Evolutionary conservation across 2,329 filamentous ascomycete species (phyloP).

Genomic region (Phaeosphaeria sp.): DNA sequence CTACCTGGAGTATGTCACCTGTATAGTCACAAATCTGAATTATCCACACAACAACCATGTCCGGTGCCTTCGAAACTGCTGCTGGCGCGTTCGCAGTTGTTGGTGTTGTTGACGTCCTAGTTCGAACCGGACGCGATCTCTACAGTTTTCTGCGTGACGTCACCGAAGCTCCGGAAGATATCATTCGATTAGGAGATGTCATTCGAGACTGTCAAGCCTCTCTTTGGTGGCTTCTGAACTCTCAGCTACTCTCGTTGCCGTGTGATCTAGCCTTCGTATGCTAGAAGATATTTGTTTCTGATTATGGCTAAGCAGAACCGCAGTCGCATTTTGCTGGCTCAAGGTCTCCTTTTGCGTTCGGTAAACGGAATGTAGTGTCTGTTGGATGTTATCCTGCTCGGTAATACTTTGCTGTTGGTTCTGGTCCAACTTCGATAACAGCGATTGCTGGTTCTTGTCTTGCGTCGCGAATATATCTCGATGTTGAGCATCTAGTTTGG

Average conservation of each 20-base stretch:
- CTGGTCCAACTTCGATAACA: background rate
- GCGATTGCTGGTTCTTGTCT: background rate
- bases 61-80: constrained; percentile 8
- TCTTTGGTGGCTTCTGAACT: no score
- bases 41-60: background rate
- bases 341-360: background rate
- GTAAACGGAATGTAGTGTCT: background rate
- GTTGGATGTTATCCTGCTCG: background rate
- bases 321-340: background rate
- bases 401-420: background rate
- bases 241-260: no score
- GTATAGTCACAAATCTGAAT: background rate
- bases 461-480: background rate
- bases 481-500: background rate
- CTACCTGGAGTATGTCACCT: no score
- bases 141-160: constrained; percentile 19
- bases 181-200: constrained; percentile 6
- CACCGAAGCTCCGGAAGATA: constrained; percentile 13
- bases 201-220: no score
- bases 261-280: background rate
- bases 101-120: constrained; percentile 19
- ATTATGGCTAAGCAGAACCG: no score
- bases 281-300: background rate
- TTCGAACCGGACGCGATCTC: constrained; percentile 15
- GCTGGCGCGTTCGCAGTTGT: constrained; percentile 22